Conservation (phyloP, 2,329 filamentous ascomycete genomes). For the Stachybotrys elegans region DNA sequence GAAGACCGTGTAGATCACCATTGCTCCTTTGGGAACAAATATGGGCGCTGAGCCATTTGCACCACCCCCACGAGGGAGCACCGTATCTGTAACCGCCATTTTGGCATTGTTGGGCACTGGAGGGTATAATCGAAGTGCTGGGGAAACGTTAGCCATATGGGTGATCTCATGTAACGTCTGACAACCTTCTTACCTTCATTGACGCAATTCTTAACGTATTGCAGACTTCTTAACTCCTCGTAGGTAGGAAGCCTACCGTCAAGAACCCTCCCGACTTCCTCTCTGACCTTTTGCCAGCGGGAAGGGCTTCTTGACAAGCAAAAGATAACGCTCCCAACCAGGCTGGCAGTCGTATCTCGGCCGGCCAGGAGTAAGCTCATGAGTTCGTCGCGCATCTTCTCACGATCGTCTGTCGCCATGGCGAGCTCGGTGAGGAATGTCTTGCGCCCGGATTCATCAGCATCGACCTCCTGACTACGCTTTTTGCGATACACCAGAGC, state of each 20-base stretch:
- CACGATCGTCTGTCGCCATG: conserved; percentile 66
- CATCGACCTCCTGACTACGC: too few species aligned
- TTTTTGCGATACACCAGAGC: too few species aligned
- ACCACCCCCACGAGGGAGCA: conserved; percentile 46
- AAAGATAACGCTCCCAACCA: conserved; percentile 25
- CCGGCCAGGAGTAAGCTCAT: conserved; percentile 79
- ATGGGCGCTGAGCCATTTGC: conserved; percentile 38
- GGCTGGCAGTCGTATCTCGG: conserved; percentile 85
- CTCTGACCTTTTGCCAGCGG: neutral
- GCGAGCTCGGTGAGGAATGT: conserved; percentile 86
- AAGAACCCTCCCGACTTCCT: neutral
- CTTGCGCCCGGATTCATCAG: too few species aligned
- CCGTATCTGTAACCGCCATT: conserved; percentile 38
- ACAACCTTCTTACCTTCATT: too few species aligned
- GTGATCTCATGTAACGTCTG: too few species aligned
- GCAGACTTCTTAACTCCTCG: neutral
- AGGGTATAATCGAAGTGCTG: conserved; percentile 41
- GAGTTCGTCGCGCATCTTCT: conserved; percentile 77
- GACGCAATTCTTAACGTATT: neutral
- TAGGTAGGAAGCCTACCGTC: conserved; percentile 16
- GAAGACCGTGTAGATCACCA: conserved; percentile 35
- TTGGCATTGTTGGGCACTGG: conserved; percentile 43
- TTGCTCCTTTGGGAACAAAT: conserved; percentile 40
- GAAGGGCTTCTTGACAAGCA: neutral
- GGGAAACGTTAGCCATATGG: too few species aligned